Base-by-base conservation (phyloP, 805 yeast species). In the Candida verbasci region DNA sequence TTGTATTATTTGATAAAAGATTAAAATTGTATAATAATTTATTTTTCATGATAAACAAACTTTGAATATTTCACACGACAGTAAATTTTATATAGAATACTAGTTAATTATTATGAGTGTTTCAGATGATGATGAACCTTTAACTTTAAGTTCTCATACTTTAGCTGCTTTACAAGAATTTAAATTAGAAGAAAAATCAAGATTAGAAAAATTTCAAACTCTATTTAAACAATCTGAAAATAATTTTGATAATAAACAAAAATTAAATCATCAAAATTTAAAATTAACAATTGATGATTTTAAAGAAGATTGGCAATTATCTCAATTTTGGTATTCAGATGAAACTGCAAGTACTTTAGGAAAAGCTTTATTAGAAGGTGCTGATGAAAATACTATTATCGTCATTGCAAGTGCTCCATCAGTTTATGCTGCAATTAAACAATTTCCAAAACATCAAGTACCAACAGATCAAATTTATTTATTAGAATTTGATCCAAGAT, bases 231-330 rank as follows among this genome's bases (percentile, higher is more conserved):
- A 66, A 36, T 85, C 89, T 8, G 87, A 84, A 46, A 70, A 74
- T 22, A 62, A 62, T 6, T 76, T 66, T 45, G 72, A 68, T n/a
- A 48, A 49, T 17, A 55, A 48, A 21, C 56, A 58, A 34, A 47
- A 42, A 35, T n/a, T n/a, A 7, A 31, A 44, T 9, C 5, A 24
- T 11, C 28, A 30, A 41, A 10, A 39, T 22, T 11, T 36, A 37
- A 21, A 24, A 3, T 38, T 47, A 11, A 74, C 79, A 15, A 89
- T 89, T 58, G 86, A 81, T 36, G 68, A 77, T 25, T 88, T 88
- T 57, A 70, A 83, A 52, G 96, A 88, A 58, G 95, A 88, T 59
- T 88, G 97, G 97, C 93, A 86, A 52, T 68, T 89, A 25, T 86
- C 95, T 1, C 97, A 88, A 58, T 88, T 88, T 61, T 88, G 97